Base-by-base conservation (phyloP, 768 basidiomycete species). In the Kwoniella heveanensis region DNA sequence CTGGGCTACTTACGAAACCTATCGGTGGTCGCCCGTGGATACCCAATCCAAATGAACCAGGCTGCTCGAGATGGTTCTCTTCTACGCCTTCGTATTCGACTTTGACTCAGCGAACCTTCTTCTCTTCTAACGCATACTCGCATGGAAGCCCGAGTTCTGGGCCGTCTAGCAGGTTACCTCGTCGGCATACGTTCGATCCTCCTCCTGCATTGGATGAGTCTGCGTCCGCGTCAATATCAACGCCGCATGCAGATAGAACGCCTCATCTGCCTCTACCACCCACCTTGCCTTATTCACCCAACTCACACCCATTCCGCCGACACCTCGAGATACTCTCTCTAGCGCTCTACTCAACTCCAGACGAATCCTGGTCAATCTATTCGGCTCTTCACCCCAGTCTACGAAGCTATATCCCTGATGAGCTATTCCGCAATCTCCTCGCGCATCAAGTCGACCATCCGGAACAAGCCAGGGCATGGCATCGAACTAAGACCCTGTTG, bases 291-390 rank as follows among this genome's bases (percentile, higher is more conserved):
- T 68, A 68, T 37, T 65, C 67, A 4, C 67, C 67, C 12, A 62
- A 49, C 15, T 68, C 67, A 2, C 49, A 60, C 22, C 73, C 73
- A 2, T 77, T 77, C 60, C 57, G 68, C 57, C 62, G 75, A 30
- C 75, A 77, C 39, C 61, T 72, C 25, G 63, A 72, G 19, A 62
- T 67, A 8, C 68, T 77, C n/a, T 67, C 70, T 3, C 56, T 67
- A 17, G 55, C 71, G 9, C 44, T 72, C 0, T 48, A 66, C 32
- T 58, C 62, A 5, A 57, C 46, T 2, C 32, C 64, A 1, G 60
- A 71, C n/a, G 71, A 74, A 54, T 72, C 73, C 24, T 77, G 73
- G 73, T 15, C 25, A 1, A 48, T 68, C 24, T 74, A 69, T 57
- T 21, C 32, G 32, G 62, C 67, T n/a, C 48, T 77, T 5, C 71